Evolutionary conservation across 805 yeast species (phyloP).

Genomic region (Metschnikowia chrysomelidarum): DNA sequence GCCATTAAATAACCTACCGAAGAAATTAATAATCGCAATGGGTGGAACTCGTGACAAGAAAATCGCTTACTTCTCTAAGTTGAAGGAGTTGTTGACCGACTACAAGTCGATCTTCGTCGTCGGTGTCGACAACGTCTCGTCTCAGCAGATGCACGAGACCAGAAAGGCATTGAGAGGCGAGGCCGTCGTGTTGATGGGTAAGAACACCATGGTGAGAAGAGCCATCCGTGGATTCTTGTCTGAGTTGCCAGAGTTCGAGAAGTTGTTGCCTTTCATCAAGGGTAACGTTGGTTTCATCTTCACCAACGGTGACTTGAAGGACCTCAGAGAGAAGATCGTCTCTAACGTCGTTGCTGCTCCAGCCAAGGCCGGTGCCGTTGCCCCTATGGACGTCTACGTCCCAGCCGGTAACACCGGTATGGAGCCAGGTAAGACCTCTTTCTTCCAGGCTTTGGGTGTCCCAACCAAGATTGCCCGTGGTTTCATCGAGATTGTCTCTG

Average conservation of each 20-base stretch:
- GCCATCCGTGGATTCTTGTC: slow-evolving; percentile 94
- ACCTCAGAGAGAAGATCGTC: slow-evolving; percentile 82
- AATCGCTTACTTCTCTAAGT: slow-evolving; percentile 90
- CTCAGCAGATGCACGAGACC: slow-evolving; percentile 99
- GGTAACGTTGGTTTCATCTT: slow-evolving; percentile 99
- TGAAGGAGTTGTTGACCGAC: slow-evolving; percentile 92
- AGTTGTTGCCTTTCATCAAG: slow-evolving; percentile 87
- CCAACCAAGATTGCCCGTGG: slow-evolving; percentile 99
- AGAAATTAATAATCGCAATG: slow-evolving; percentile 85
- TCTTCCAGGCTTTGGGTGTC: slow-evolving; percentile 99
- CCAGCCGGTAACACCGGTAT: slow-evolving; percentile 99
- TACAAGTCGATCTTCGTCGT: slow-evolving; percentile 98
- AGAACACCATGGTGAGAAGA: slow-evolving; percentile 99
- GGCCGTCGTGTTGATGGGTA: slow-evolving; percentile 98
- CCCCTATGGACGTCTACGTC: slow-evolving; percentile 96
- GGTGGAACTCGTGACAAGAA: slow-evolving; percentile 99
- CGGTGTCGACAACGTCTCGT: slow-evolving; percentile 99
- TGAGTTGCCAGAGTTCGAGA: slow-evolving; percentile 96
- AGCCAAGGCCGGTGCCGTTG: slow-evolving; percentile 99
- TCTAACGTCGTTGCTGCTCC: slow-evolving; percentile 99
- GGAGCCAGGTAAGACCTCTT: slow-evolving; percentile 99
- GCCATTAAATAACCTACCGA: slow-evolving; percentile 91
- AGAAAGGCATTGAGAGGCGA: slow-evolving; percentile 95
- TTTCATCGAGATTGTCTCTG: slow-evolving; percentile 98
- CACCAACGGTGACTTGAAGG: slow-evolving; percentile 94